phyloP scores from a whole-genome alignment of 169 alveolate species.

The Plasmodium vinckei region DNA sequence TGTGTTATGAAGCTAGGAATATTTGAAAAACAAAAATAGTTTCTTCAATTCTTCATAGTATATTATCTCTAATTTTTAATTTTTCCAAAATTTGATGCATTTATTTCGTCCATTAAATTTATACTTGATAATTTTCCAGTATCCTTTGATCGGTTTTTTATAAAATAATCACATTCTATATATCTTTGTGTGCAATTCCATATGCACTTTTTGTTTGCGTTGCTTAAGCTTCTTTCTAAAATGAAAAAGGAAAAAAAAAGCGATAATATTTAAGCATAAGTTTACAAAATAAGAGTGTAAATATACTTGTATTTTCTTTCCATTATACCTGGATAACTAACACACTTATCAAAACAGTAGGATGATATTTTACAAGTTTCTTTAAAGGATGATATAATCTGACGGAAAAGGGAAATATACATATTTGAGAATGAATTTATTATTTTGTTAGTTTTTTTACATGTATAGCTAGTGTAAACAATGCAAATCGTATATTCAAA shows the following conservation, averaged over 20 bases:
- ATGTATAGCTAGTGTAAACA: neutral
- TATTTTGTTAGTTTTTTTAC: neutral
- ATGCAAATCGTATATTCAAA: no score
- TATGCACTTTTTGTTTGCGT: constrained; percentile 62
- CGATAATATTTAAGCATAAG: neutral
- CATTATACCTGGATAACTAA: constrained; percentile 46
- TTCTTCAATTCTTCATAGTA: neutral
- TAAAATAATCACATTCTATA: constrained; percentile 50
- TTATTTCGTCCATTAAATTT: constrained; percentile 17
- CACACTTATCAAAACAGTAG: constrained; percentile 74
- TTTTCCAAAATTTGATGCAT: neutral
- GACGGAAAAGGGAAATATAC: neutral
- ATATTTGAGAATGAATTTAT: neutral
- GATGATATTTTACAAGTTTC: constrained; percentile 66
- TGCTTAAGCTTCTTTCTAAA: constrained; percentile 70
- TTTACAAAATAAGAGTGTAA: neutral
- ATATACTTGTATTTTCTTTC: constrained; percentile 2
- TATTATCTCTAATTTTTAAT: neutral
- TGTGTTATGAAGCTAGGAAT: no score
- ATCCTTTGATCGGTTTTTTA: constrained; percentile 63
- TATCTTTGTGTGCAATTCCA: constrained; percentile 75
- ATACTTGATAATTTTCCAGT: constrained; percentile 5
- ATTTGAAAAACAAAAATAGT: no score
- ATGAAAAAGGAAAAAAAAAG: neutral
- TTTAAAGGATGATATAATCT: constrained; percentile 62